Evolutionary conservation across 2,329 filamentous ascomycete genomes (phyloP), one percentile per base, ranked within the genome.

Genomic region (Calonectria hawksworthii): DNA sequence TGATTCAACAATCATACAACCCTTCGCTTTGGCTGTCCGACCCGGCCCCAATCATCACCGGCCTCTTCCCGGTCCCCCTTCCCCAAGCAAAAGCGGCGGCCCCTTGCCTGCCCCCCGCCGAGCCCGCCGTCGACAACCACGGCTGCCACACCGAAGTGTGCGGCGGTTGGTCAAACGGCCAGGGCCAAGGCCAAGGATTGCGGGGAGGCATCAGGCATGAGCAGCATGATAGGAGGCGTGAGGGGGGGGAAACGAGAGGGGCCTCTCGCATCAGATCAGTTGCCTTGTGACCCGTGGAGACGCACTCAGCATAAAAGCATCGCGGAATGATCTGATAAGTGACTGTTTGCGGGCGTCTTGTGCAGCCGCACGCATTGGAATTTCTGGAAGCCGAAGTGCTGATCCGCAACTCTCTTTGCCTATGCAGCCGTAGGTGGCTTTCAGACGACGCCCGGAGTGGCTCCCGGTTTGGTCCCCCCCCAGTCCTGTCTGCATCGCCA

Each of bases 321-420:
- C 38, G 26, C 23, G 36, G 34, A 61, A 75, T 75, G 73, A 73
- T 75, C 73, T 75, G 73, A 75, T 75, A 70, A 70, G 51, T 73
- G 52, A 32, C 44, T 41, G 26, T 36, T 44, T 56, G 47, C 66
- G 47, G 71, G 50, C 67, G 61, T 26, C 26, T 36, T 6, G 32
- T 36, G 23, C 71, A 61, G 56, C 56, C 56, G 56, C 66, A 54
- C 54, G 8, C 52, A 68, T 63, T 34, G 61, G 71, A 18, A 36
- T 44, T 44, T 44, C 68, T 63, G 38, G 38, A 59, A 54, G 14
- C 51, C 10, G 36, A 66, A 47, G 65, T 13, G 50, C 26, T 59
- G 66, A 65, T 73, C 65, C n/a, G 47, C 63, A 32, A 6, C 59
- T 66, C 50, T 51, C 32, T 61, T 61, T 21, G 26, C 36, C 28